A percentile compares a stretch with the other conserved stretches of the same genome.
Conservation (phyloP, 2,329 filamentous ascomycete species). For the Talaromyces sp. region DNA sequence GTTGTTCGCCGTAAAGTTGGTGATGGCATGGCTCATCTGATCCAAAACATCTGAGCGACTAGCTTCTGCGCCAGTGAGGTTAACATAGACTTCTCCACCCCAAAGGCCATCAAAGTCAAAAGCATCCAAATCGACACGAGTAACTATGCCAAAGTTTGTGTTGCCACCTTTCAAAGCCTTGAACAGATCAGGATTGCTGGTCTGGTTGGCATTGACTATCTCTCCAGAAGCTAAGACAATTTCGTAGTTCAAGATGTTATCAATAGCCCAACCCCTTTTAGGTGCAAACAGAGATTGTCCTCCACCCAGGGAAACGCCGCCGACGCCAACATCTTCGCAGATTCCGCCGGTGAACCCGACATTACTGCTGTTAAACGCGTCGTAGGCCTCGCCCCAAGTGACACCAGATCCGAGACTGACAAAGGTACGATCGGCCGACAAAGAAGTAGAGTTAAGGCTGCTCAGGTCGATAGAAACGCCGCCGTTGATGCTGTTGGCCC, state of each 20-base stretch:
- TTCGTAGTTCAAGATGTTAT: slow-evolving; percentile 4
- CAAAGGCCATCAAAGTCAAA: slow-evolving; percentile 1
- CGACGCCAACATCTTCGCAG: slow-evolving; percentile 3
- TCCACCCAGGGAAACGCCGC: slow-evolving; percentile 3
- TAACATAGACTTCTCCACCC: not conserved
- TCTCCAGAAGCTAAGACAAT: not conserved
- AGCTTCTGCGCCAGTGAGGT: not conserved
- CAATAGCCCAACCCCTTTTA: not conserved
- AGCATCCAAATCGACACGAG: not conserved
- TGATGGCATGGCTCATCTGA: not conserved
- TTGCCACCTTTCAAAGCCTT: slow-evolving; percentile 1
- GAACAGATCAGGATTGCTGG: not conserved
- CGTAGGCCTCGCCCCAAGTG: slow-evolving; percentile 6
- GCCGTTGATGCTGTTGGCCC: slow-evolving; percentile 34
- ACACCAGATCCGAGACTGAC: slow-evolving; percentile 3
- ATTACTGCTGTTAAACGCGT: not conserved
- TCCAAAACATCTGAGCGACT: not conserved
- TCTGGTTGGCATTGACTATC: slow-evolving; percentile 1
- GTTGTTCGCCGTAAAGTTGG: not conserved
- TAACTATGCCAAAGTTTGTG: slow-evolving; percentile 7
- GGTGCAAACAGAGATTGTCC: slow-evolving; percentile 2
- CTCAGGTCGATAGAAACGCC: slow-evolving; percentile 40
- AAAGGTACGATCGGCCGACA: not conserved
- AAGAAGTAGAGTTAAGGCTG: not conserved
- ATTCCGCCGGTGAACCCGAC: slow-evolving; percentile 1